Evolutionary conservation across 306 rosid species (phyloP), one percentile per base, ranked within the genome.

Genomic region (Cucurbita pepo): DNA sequence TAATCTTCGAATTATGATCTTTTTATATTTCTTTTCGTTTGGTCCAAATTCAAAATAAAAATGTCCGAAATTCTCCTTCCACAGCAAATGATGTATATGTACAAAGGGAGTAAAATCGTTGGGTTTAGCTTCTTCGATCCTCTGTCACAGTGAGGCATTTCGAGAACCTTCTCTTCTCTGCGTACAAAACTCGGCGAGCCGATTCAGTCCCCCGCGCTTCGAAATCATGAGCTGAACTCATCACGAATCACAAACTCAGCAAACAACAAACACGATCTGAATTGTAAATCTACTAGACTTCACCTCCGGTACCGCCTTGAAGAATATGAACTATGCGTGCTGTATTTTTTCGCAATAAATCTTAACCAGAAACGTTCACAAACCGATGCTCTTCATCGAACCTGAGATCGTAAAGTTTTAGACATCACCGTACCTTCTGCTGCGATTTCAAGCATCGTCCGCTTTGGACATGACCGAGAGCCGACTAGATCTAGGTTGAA

Each of bases 401-500:
- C 80, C 56, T 66, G 81, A 77, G 80, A 75, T 83, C 80, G 78
- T 71, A 63, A 78, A 76, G 76, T 36, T 47, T 70, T 64, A 78
- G 78, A 72, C 76, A 50, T 75, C 74, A 80, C 77, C 76, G 44
- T 76, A 86, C 85, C 90, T 86, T 86, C 86, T 57, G 75, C 60
- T 30, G 34, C 10, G 41, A 70, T 69, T 59, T 85, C 85, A 87
- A 54, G 75, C 71, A 78, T 77, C 82, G 8, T 80, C 79, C 9
- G 88, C 85, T 83, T 82, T 89, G 53, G 84, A 78, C 95, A 85
- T 88, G 79, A 81, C 60, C 3, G 89, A 86, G 70, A 95, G 97
- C 3, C 97, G 95, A 75, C 97, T 95, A 18, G 82, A 87, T 25
- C 91, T 76, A 4, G 99, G 88, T 76, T 84, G 88, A 8, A 85